Evolutionary conservation across 2,329 filamentous ascomycete species (phyloP).

Genomic region (Eurotiales sp.): DNA sequence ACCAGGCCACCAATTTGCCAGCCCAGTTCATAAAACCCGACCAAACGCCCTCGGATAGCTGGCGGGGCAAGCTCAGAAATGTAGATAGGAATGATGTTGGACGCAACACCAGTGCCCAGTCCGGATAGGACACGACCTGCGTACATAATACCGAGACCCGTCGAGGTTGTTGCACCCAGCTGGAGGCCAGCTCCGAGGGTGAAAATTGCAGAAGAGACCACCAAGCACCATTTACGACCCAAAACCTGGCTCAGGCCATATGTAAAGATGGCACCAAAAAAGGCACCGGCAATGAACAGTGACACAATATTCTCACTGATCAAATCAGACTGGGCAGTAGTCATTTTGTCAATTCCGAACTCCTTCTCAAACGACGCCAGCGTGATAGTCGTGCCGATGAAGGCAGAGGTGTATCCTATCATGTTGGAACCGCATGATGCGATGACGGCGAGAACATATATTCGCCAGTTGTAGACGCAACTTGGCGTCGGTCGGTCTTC

Average conservation of each 20-base stretch:
- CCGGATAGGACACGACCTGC: slow-evolving; percentile 50
- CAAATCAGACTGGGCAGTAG: slow-evolving; percentile 48
- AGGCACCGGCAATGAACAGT: slow-evolving; percentile 75
- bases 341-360: slow-evolving; percentile 58
- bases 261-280: slow-evolving; percentile 67
- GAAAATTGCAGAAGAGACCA: slow-evolving; percentile 61
- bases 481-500: slow-evolving; percentile 52
- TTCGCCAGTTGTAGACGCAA: slow-evolving; percentile 58
- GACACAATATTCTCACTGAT: slow-evolving; percentile 72
- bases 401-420: slow-evolving; percentile 65
- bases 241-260: slow-evolving; percentile 61
- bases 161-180: slow-evolving; percentile 56
- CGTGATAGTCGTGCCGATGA: slow-evolving; percentile 73
- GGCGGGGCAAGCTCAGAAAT: slow-evolving; percentile 54
- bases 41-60: slow-evolving; percentile 52
- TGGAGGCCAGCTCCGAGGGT: slow-evolving; percentile 65
- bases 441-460: slow-evolving; percentile 52
- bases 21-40: slow-evolving; percentile 53
- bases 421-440: slow-evolving; percentile 57
- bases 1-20: slow-evolving; percentile 49
- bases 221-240: slow-evolving; percentile 61
- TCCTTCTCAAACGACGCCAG: slow-evolving; percentile 64
- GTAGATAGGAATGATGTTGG: slow-evolving; percentile 56
- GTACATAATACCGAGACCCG: slow-evolving; percentile 56
- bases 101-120: slow-evolving; percentile 51